These are phyloP conservation scores for Alternaria metachromatica DNA, from an alignment of 2,329 filamentous ascomycete genomes.

Conservation along the genomic window DNA sequence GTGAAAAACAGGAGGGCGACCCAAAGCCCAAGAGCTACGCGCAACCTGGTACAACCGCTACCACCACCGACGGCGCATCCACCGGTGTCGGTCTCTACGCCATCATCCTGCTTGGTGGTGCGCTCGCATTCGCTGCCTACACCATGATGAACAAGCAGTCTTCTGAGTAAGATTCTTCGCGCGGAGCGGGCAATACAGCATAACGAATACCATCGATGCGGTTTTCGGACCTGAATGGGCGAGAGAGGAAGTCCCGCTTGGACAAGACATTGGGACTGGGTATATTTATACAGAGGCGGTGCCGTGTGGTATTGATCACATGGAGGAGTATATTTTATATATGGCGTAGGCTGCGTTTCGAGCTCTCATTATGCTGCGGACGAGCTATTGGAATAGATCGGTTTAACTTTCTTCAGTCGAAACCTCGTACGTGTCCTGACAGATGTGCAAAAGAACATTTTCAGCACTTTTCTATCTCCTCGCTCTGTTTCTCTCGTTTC, in stretches of 20 bases:
- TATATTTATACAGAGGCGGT: neutral
- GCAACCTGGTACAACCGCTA: slow-evolving; percentile 55
- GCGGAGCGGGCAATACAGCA: no score
- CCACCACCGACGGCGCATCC: slow-evolving; percentile 59
- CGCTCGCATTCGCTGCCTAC: slow-evolving; percentile 80
- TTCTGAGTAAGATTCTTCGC: slow-evolving; percentile 8
- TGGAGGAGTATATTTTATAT: neutral
- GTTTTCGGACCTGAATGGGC: no score
- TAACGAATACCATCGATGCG: no score
- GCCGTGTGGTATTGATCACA: neutral
- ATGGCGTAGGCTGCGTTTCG: neutral
- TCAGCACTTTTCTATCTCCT: no score
- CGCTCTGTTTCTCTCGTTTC: no score
- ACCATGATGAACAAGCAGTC: slow-evolving; percentile 74
- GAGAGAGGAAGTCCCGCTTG: neutral
- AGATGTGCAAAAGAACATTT: no score
- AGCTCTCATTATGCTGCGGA: neutral
- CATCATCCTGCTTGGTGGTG: slow-evolving; percentile 77
- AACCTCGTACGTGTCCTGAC: no score
- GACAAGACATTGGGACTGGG: neutral
- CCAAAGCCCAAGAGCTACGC: slow-evolving; percentile 70
- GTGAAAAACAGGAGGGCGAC: slow-evolving; percentile 68
- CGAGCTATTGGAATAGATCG: slow-evolving; percentile 2
- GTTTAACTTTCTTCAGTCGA: neutral
- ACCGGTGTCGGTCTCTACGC: slow-evolving; percentile 83